Conservation (phyloP, 148 eudicot species). For the Simmondsia chinensis region DNA sequence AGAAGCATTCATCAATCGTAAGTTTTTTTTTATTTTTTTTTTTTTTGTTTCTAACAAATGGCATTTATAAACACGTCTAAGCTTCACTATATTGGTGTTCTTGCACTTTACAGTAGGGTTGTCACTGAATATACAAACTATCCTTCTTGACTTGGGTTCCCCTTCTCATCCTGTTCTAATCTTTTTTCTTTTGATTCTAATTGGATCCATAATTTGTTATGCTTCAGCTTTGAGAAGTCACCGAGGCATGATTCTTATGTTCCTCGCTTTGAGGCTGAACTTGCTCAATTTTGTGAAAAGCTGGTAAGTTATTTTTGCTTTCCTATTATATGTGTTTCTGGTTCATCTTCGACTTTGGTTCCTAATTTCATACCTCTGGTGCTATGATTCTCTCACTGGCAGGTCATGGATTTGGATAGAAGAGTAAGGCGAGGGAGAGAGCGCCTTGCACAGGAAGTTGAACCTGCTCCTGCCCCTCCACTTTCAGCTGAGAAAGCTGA, state of each 20-base stretch:
- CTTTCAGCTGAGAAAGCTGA: slow-evolving; percentile 86
- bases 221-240: slow-evolving; percentile 70
- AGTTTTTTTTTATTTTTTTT: too few relatives aligned
- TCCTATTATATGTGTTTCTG: neutral
- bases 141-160: neutral
- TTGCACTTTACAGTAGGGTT: too few relatives aligned
- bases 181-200: slow-evolving; percentile 3
- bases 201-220: slow-evolving; percentile 8
- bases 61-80: too few relatives aligned
- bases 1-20: too few relatives aligned
- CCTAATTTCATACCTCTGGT: neutral
- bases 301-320: slow-evolving; percentile 68
- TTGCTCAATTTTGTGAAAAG: slow-evolving; percentile 88
- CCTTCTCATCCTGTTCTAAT: neutral
- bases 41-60: too few relatives aligned
- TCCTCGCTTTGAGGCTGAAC: slow-evolving; percentile 84
- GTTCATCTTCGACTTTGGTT: neutral
- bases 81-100: too few relatives aligned
- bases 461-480: slow-evolving; percentile 80
- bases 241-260: slow-evolving; percentile 88
- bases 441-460: slow-evolving; percentile 90
- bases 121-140: too few relatives aligned
- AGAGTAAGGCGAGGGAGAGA: slow-evolving; percentile 89
- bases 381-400: slow-evolving; percentile 3
- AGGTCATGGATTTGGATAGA: slow-evolving; percentile 91